Conservation (phyloP, 495 filamentous ascomycete species). For the Hypoxylon intermedium region DNA sequence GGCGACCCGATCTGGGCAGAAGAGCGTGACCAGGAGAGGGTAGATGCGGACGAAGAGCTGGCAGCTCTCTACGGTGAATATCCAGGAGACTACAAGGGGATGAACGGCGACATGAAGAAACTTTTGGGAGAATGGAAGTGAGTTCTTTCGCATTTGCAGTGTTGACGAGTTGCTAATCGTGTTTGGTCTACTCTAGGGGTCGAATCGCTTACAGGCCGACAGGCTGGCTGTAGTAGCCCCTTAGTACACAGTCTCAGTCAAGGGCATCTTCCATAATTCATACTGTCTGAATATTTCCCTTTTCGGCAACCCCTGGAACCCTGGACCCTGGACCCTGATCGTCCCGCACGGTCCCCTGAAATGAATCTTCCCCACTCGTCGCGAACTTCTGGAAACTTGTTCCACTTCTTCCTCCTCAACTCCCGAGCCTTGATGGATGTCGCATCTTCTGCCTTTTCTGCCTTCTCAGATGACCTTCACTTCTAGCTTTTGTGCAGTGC, state of each 20-base stretch:
- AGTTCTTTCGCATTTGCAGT: background rate
- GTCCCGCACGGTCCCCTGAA: background rate
- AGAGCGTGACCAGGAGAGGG: background rate
- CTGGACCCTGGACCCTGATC: background rate
- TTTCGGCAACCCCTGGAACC: conserved; percentile 1
- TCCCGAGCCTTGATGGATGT: background rate
- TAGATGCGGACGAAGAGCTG: background rate
- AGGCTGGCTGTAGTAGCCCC: no score
- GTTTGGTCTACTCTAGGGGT: no score
- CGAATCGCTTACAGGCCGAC: no score
- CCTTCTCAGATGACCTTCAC: background rate
- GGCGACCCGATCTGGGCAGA: background rate
- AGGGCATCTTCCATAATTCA: background rate
- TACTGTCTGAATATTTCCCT: conserved; percentile 11
- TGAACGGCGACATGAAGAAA: background rate
- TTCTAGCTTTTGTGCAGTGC: background rate
- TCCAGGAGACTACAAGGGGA: background rate
- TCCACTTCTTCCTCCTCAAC: no score
- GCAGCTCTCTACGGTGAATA: no score
- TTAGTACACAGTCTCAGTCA: no score
- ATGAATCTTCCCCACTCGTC: conserved; percentile 13
- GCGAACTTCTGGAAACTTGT: conserved; percentile 6
- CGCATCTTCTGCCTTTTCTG: background rate
- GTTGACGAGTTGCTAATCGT: background rate
- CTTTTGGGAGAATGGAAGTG: background rate